These are phyloP conservation scores for Melanogaster broomeanus DNA, from an alignment of 768 basidiomycete species.

Conservation along the genomic window DNA sequence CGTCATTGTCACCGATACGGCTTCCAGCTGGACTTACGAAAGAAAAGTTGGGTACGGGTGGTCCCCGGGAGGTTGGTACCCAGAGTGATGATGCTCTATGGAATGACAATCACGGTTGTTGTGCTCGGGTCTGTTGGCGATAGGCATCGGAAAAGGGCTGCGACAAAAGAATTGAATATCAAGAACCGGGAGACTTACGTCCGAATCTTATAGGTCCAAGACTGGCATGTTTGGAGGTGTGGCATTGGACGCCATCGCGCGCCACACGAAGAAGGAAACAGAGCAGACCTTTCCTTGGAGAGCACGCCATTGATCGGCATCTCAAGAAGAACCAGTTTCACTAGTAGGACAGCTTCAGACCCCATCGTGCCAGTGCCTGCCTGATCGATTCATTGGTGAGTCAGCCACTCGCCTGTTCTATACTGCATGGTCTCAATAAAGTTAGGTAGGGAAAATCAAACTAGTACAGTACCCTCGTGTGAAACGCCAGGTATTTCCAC, in stretches of 20 bases:
- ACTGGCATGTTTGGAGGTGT: too few species aligned
- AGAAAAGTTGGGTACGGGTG: not conserved
- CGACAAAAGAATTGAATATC: not conserved
- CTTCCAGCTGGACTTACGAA: not conserved
- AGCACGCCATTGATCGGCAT: not conserved
- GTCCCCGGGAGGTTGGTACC: not conserved
- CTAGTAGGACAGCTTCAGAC: not conserved
- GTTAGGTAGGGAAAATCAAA: too few species aligned
- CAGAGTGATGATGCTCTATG: too few species aligned
- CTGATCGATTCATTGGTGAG: too few species aligned
- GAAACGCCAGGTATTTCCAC: too few species aligned
- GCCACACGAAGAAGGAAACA: not conserved
- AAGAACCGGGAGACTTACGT: not conserved
- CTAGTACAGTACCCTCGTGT: too few species aligned
- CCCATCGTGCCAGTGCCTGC: too few species aligned
- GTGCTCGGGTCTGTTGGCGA: not conserved
- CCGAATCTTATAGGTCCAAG: not conserved
- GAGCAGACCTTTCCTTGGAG: not conserved
- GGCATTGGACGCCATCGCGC: too few species aligned
- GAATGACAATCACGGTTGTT: too few species aligned
- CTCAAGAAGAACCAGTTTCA: not conserved
- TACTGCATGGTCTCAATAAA: too few species aligned
- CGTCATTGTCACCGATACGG: not conserved
- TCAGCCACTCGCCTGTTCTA: too few species aligned
- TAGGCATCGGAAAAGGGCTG: not conserved